Evolutionary conservation across 768 basidiomycete genomes (phyloP).

Genomic region (Trametes meyenii): DNA sequence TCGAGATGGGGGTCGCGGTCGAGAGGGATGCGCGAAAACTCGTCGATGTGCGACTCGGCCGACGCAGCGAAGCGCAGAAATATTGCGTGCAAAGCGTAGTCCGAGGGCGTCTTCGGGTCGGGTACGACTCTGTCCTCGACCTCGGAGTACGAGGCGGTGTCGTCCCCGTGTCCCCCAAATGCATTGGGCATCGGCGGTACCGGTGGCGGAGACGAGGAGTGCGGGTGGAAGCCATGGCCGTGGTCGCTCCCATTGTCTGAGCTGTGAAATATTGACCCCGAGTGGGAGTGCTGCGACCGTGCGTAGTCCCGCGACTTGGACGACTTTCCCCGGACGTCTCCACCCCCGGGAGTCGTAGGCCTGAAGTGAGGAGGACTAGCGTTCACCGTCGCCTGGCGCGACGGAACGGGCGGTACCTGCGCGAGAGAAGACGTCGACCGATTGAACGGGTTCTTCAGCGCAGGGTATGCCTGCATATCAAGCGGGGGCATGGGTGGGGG

Average conservation of each 20-base stretch:
- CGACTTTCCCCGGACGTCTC: conserved; percentile 42
- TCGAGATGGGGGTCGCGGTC: conserved; percentile 70
- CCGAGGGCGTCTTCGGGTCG: conserved; percentile 81
- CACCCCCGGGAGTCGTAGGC: conserved; percentile 63
- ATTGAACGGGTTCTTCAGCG: conserved; percentile 80
- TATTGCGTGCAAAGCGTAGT: conserved; percentile 86
- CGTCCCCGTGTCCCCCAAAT: conserved; percentile 49
- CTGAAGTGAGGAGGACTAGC: conserved; percentile 57
- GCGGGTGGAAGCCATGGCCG: conserved; percentile 45
- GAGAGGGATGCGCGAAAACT: conserved; percentile 66
- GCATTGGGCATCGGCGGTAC: conserved; percentile 76
- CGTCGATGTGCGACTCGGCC: conserved; percentile 80
- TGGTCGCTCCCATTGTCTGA: conserved; percentile 77
- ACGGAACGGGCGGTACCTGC: conserved; percentile 43
- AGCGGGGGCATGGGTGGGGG: conserved; percentile 77
- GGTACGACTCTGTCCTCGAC: conserved; percentile 70
- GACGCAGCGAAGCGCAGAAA: conserved; percentile 84
- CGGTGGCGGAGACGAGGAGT: conserved; percentile 67
- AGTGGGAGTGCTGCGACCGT: conserved; percentile 80
- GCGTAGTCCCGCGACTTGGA: conserved; percentile 55
- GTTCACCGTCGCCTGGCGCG: conserved; percentile 44
- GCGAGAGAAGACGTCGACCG: conserved; percentile 78
- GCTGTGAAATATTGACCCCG: conserved; percentile 70
- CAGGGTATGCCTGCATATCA: conserved; percentile 69
- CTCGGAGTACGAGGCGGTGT: conserved; percentile 46